Evolutionary conservation across 2,329 filamentous ascomycete species (phyloP).

Genomic region (Juglanconis juglandina): DNA sequence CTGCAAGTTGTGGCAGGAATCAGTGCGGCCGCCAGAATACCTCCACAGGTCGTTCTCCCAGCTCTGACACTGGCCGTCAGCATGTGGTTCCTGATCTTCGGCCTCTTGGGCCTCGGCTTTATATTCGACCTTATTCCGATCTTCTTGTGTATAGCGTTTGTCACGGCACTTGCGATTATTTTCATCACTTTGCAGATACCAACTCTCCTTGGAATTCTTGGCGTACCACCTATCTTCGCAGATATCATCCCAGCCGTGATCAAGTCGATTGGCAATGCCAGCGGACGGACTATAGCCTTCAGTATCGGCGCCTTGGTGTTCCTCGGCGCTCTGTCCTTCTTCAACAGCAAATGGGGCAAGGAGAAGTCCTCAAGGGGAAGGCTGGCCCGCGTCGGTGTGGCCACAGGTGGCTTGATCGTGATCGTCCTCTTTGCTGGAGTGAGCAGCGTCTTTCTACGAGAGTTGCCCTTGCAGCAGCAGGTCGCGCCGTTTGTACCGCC

Average conservation of each 20-base stretch:
- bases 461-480: not conserved
- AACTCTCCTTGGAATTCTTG: not conserved
- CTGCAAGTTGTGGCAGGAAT: slow-evolving; percentile 3
- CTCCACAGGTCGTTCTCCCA: not conserved
- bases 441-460: slow-evolving; percentile 4
- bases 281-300: not conserved
- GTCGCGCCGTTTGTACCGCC: not conserved
- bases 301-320: not conserved
- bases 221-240: not conserved
- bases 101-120: slow-evolving; percentile 8
- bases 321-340: not conserved
- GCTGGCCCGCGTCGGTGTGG: not conserved
- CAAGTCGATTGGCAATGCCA: not conserved
- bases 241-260: not conserved
- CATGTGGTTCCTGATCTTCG: slow-evolving; percentile 11
- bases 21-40: not conserved
- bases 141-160: not conserved
- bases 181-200: not conserved
- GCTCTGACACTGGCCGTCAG: slow-evolving; percentile 8
- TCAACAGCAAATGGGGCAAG: not conserved
- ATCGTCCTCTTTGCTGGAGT: slow-evolving; percentile 1
- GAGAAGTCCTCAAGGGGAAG: not conserved
- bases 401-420: not conserved
- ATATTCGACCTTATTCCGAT: slow-evolving; percentile 3
- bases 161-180: not conserved